Evolutionary conservation across 108 stramenopile species (phyloP), one percentile per base, ranked within the genome.

Genomic region (Cyclostephanos invisitatus): DNA sequence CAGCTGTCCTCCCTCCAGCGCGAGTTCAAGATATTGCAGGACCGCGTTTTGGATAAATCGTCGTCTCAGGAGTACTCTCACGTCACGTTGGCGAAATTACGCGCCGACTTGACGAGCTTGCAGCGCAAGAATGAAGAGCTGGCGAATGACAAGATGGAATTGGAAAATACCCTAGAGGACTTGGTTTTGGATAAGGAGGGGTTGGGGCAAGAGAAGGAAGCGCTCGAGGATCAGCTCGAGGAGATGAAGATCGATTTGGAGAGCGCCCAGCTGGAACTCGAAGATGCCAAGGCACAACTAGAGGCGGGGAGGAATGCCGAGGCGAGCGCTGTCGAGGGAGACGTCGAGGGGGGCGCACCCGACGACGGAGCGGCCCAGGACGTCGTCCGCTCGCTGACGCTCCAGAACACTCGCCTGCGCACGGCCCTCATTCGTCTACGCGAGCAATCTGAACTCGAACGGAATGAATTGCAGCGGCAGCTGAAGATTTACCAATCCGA

Each of bases 151-250:
- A 87, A 86, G 47, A 75, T 83, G 53, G 90, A 94, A 40, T 64
- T 85, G 59, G 90, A 94, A 57, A 60, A 72, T 21, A 81, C 86
- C 2, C 73, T 91, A 37, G 93, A 94, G 76, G 93, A 94, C 27
- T 75, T 94, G 68, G 77, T 89, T 12, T 74, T 94, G 74, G 93
- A 94, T 64, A 94, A 94, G 71, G 93, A 94, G 50, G 80, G 81
- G 50, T 49, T 94, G 20, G 62, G 67, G 64, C 89, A 94, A 78
- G 89, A 91, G 81, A 90, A 89, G 66, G 93, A 94, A 68, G 62
- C 64, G 12, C 61, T 94, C 64, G 73, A 85, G 56, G 91, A 94
- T 76, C 62, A 80, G 24, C 58, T 87, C 24, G 93, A 94, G 66
- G 93, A 94, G 64, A 25, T 81, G 25, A 85, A 85, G 65, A 76